A percentile compares a stretch with the other conserved stretches of the same genome.
phyloP scores from a whole-genome alignment of 2,329 filamentous ascomycete species.

The Venturia aucupariae region DNA sequence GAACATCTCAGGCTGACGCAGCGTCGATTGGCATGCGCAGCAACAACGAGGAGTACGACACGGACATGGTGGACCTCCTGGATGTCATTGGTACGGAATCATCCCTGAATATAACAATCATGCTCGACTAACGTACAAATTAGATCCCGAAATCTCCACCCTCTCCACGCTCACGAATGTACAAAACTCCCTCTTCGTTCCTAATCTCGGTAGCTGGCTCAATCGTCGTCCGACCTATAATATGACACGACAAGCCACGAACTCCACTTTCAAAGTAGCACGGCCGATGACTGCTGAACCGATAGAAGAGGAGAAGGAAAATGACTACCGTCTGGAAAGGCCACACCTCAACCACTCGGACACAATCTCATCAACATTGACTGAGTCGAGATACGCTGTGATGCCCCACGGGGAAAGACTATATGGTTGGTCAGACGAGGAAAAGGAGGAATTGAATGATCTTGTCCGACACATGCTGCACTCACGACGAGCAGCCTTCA shows the following conservation, averaged over 20 bases:
- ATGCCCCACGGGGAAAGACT: conserved; percentile 64
- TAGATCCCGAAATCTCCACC: conserved; percentile 76
- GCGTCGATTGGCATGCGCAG: neutral
- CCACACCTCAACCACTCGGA: conserved; percentile 30
- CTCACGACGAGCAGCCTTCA: conserved; percentile 69
- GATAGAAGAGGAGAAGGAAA: conserved; percentile 16
- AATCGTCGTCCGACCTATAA: conserved; percentile 74
- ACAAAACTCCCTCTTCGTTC: conserved; percentile 81
- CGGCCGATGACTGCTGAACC: conserved; percentile 8
- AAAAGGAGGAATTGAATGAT: conserved; percentile 71
- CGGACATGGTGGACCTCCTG: conserved; percentile 56
- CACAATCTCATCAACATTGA: conserved; percentile 60
- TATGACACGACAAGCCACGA: conserved; percentile 42
- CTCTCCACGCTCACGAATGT: conserved; percentile 80
- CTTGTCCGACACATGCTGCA: conserved; percentile 83
- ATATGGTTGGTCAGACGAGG: conserved; percentile 64
- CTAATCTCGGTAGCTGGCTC: conserved; percentile 64
- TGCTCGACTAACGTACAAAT: neutral
- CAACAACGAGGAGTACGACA: conserved; percentile 43
- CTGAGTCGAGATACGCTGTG: conserved; percentile 66
- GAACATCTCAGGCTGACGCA: conserved; percentile 1
- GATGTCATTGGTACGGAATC: conserved; percentile 54
- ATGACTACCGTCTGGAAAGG: conserved; percentile 20
- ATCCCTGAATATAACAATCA: neutral
- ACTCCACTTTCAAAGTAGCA: neutral